Evolutionary conservation across 2,329 filamentous ascomycete genomes (phyloP).

Genomic region (Botryotinia calthae): DNA sequence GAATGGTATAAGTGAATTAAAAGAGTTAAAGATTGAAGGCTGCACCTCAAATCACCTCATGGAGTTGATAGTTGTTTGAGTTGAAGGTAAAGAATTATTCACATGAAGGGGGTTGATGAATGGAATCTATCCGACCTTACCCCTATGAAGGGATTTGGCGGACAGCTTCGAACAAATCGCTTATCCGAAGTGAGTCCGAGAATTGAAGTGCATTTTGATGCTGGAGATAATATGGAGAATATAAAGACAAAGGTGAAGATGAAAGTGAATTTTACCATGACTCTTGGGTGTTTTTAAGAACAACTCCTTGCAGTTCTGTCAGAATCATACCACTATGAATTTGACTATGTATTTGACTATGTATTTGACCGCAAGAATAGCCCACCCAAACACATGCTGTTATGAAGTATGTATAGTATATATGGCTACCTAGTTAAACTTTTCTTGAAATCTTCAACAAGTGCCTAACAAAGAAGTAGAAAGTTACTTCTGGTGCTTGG

Average conservation of each 20-base stretch:
- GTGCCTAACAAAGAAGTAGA: neutral
- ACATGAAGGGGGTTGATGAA: conserved; percentile 5
- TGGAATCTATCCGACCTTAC: neutral
- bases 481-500: neutral
- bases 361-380: no score
- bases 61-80: fast-evolving
- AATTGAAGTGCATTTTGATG: neutral
- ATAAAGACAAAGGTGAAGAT: neutral
- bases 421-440: neutral
- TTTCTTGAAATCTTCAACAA: neutral
- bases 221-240: neutral
- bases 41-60: neutral
- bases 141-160: neutral
- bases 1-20: neutral
- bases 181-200: neutral
- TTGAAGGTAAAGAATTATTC: neutral
- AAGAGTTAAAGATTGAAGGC: neutral
- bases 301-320: neutral
- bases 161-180: neutral
- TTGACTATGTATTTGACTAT: no score
- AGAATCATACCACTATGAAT: neutral
- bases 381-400: neutral
- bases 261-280: neutral
- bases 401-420: neutral
- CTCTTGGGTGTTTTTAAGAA: neutral